These are phyloP conservation scores for Tulasnella sp. DNA, from an alignment of 768 basidiomycete species.

Conservation along the genomic window DNA sequence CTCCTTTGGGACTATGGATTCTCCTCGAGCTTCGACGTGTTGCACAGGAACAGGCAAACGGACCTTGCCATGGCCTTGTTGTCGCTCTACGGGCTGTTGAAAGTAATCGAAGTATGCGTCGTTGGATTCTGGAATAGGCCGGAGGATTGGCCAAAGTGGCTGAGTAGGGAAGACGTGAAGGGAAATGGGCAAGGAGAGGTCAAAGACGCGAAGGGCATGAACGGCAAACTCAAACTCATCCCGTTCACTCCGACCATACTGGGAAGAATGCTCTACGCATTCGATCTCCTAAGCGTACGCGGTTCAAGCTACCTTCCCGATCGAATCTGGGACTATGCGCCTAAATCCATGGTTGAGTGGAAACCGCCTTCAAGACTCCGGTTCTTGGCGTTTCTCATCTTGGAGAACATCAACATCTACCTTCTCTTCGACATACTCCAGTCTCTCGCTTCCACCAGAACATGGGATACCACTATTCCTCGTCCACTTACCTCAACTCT, in stretches of 20 bases:
- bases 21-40: no score
- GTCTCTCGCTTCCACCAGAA: background rate
- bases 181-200: no score
- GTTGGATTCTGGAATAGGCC: background rate
- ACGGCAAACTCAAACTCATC: background rate
- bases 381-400: background rate
- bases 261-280: conserved; percentile 6
- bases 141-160: conserved; percentile 8
- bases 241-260: background rate
- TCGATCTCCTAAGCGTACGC: background rate
- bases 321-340: conserved; percentile 2
- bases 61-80: conserved; percentile 5
- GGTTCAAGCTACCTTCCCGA: background rate
- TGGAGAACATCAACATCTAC: background rate
- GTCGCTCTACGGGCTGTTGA: background rate
- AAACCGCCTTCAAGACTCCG: background rate
- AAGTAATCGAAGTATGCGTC: conserved; percentile 4
- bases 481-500: background rate
- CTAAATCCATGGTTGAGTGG: background rate
- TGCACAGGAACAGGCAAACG: background rate
- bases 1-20: background rate
- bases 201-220: background rate
- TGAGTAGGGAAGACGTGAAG: no score
- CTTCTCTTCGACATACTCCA: conserved; percentile 2
- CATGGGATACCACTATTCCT: background rate